phyloP scores from a whole-genome alignment of 805 yeast species.

The Suhomyces vadensis region DNA sequence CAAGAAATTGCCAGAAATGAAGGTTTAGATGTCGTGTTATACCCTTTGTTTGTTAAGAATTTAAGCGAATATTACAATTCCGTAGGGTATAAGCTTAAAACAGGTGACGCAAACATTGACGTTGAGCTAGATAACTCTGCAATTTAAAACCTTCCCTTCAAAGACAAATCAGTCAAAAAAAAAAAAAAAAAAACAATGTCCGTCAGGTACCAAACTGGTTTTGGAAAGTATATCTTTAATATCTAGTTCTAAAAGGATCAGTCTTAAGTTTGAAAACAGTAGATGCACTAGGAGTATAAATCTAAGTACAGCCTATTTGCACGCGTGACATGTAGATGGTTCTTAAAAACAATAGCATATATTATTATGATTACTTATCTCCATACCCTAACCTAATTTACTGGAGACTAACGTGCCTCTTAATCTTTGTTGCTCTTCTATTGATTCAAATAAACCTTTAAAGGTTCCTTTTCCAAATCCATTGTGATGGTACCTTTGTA shows the following conservation, averaged over 20 bases:
- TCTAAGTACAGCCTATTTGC: no score
- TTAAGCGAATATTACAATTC: conserved; percentile 27
- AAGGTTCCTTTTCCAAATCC: conserved; percentile 93
- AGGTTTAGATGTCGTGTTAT: conserved; percentile 33
- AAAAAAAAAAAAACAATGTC: no score
- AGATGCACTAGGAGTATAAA: no score
- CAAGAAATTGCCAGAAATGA: conserved; percentile 42
- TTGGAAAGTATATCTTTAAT: no score
- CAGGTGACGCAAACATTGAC: not conserved
- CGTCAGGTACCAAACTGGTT: no score
- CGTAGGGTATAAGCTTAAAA: conserved; percentile 26
- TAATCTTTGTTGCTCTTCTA: conserved; percentile 70
- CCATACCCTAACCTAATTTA: no score
- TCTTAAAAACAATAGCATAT: no score
- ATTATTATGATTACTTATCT: not conserved
- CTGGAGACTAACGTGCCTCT: conserved; percentile 60
- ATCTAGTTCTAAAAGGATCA: no score
- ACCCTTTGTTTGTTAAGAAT: conserved; percentile 36
- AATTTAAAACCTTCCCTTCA: not conserved
- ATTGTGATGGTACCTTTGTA: conserved; percentile 74
- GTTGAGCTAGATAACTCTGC: not conserved
- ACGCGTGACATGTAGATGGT: no score
- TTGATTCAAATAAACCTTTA: conserved; percentile 75
- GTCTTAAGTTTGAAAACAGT: no score
- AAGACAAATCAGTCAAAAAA: no score